Conservation (phyloP, 768 basidiomycete genomes). For the Phylloporus sp. region DNA sequence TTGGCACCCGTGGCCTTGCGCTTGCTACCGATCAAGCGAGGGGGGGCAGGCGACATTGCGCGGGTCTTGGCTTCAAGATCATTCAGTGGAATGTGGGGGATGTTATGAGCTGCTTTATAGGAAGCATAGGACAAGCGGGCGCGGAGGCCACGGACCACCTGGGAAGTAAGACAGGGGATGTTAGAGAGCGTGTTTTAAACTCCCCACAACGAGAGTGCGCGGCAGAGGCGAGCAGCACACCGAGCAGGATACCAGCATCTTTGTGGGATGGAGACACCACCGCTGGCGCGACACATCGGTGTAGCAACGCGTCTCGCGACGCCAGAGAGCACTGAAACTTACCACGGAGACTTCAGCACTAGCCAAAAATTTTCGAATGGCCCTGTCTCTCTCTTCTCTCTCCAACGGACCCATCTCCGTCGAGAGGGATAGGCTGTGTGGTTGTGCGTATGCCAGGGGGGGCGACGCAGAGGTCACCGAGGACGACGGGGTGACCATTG, state of each 20-base stretch:
- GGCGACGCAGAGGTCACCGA: conserved; percentile 83
- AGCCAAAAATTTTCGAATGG: conserved; percentile 72
- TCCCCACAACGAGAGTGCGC: conserved; percentile 8
- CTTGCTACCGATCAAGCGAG: conserved; percentile 57
- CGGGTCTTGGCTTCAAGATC: conserved; percentile 66
- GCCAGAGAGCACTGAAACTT: conserved; percentile 36
- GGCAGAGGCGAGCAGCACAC: neutral
- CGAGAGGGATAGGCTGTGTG: conserved; percentile 37
- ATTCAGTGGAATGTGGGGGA: conserved; percentile 59
- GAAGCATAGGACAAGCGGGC: conserved; percentile 80
- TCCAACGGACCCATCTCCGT: conserved; percentile 43
- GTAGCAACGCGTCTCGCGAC: conserved; percentile 46
- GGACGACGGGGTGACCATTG: conserved; percentile 78
- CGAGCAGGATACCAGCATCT: conserved; percentile 2
- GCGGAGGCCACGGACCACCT: conserved; percentile 80
- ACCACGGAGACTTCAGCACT: conserved; percentile 81
- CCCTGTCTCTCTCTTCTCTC: conserved; percentile 59
- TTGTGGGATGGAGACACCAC: conserved; percentile 1
- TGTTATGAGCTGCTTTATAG: conserved; percentile 77
- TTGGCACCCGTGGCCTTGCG: conserved; percentile 42
- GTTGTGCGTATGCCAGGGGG: conserved; percentile 58
- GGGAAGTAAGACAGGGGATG: conserved; percentile 30
- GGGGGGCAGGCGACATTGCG: conserved; percentile 40
- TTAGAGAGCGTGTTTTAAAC: conserved; percentile 18
- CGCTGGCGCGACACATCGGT: conserved; percentile 22